Evolutionary conservation across 306 rosid genomes (phyloP), one percentile per base, ranked within the genome.

Genomic region (Alnus rubra): DNA sequence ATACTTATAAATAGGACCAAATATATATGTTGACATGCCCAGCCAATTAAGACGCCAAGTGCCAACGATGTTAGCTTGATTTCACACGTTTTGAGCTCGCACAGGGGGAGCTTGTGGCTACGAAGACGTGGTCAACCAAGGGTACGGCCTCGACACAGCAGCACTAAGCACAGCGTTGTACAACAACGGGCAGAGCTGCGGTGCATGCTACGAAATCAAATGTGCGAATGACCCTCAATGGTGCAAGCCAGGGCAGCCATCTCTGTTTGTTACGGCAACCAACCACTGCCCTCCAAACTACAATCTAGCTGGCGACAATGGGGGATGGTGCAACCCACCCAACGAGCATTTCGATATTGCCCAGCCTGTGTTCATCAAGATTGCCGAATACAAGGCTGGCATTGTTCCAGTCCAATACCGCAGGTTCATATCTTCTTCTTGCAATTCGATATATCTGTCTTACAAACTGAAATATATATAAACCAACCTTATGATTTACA

Each of bases 321-420:
- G 98, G 56, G 97, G 98, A 64, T 94, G 98, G 97, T 94, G 98
- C 90, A 92, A 87, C 58, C 94, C 94, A 0, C 97, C 98, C 0
- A 84, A 80, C 1, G 82, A 85, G 74, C 97, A 92, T 82, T 92
- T 94, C 75, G 97, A 92, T 63, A 83, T 92, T 8, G 93, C 97
- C 59, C 85, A 76, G 73, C 90, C 97, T n/a, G 82, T 88, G 1
- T 94, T 83, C 84, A 79, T 72, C 73, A 79, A 87, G 54, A 71
- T 94, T 74, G 97, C 90, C 0, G 84, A 79, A 9, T 86, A 84
- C 76, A 74, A 80, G 70, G 88, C 75, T 35, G 98, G 97, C 78
- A 80, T 89, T 19, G 74, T 89, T 59, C 97, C 98, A 1, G 39
- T 91, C 84, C 72, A 75, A 33, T 92, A 92, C 81, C 92, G 93